Percentiles rank a stretch among this genome's conserved stretches.
These are phyloP conservation scores for Oryza punctata DNA, from an alignment of 176 grass and related monocot species.

Conservation along the genomic window DNA sequence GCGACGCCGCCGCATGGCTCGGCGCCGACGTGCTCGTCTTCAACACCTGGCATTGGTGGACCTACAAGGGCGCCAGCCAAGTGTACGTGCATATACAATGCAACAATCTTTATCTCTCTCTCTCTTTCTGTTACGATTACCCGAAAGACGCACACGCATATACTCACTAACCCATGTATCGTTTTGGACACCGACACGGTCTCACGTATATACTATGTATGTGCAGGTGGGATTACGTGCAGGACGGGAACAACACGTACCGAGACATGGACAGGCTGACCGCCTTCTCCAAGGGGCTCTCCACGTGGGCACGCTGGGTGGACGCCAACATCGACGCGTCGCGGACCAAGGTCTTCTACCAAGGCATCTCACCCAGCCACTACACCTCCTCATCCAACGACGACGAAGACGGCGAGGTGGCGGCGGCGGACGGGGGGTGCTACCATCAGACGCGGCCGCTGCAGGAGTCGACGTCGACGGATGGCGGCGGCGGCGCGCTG, in stretches of 20 bases:
- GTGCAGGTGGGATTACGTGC: constrained; percentile 61
- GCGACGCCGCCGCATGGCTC: constrained; percentile 31
- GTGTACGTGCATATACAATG: not conserved
- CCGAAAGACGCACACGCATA: too few species aligned
- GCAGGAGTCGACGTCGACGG: constrained; percentile 34
- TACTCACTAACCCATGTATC: too few species aligned
- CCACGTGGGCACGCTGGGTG: constrained; percentile 58
- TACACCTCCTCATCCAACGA: constrained; percentile 37
- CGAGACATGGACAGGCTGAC: constrained; percentile 54
- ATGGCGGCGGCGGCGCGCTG: constrained; percentile 3
- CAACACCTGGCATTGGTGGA: constrained; percentile 78
- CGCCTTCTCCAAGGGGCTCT: constrained; percentile 57
- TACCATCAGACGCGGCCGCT: constrained; percentile 54
- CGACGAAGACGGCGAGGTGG: constrained; percentile 1
- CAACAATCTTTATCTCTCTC: too few species aligned
- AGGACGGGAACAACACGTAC: constrained; percentile 37
- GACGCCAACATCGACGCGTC: constrained; percentile 45
- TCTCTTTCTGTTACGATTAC: too few species aligned
- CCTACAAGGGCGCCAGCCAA: constrained; percentile 50
- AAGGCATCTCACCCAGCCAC: constrained; percentile 68
- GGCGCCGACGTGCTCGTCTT: constrained; percentile 62
- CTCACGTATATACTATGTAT: too few species aligned
- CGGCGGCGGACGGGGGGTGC: constrained; percentile 21
- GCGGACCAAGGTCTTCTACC: constrained; percentile 57
- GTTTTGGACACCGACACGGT: too few species aligned